Base-by-base conservation (phyloP, 2,329 filamentous ascomycete genomes). In the Macroventuria anomochaeta region DNA sequence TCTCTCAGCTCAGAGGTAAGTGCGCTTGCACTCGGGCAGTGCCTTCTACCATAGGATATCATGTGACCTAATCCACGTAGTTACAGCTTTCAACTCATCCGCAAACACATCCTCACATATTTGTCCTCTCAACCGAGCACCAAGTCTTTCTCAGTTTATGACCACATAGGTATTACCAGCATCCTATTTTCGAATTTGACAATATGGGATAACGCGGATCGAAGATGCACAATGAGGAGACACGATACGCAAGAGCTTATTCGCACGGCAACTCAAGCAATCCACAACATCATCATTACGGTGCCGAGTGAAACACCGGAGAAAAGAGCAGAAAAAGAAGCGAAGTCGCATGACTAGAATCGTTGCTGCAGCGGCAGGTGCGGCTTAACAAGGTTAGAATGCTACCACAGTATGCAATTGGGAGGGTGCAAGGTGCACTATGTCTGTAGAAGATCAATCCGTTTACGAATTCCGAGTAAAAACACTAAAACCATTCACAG, bases 131-230 rank as follows among this genome's bases (percentile, higher is more conserved):
- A 23, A 31, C 17, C 25, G 7, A 12, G 28, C 17, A 20, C 7
- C 26, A 4, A 41, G 17, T 15, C 25, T 13, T 13, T 7, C 17
- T 2, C n/a, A 17, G 4, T 13, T n/a, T n/a, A n/a, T n/a, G n/a
- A n/a, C n/a, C n/a, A n/a, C n/a, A n/a, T n/a, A n/a, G n/a, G 13
- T 12, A 13, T 10, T 1, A 2, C 18, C 34, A 37, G 1, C 6
- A 11, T n/a, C 26, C 12, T n/a, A 6, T 10, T 26, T 4, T 25
- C 7, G 10, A 31, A 6, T 4, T 10, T 7, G 1, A 31, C 34
- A 40, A n/a, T 2, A 47, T 46, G 50, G 50, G 42, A 8, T 37
- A 52, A 25, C 34, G 48, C 29, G 42, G 36, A 20, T 52, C 37
- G 5, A 53, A 53, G 25, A 47, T 42, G 31, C 23, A 31, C 18